Evolutionary conservation across 768 basidiomycete genomes (phyloP), one percentile per base, ranked within the genome.

Genomic region (Calocybe indica): DNA sequence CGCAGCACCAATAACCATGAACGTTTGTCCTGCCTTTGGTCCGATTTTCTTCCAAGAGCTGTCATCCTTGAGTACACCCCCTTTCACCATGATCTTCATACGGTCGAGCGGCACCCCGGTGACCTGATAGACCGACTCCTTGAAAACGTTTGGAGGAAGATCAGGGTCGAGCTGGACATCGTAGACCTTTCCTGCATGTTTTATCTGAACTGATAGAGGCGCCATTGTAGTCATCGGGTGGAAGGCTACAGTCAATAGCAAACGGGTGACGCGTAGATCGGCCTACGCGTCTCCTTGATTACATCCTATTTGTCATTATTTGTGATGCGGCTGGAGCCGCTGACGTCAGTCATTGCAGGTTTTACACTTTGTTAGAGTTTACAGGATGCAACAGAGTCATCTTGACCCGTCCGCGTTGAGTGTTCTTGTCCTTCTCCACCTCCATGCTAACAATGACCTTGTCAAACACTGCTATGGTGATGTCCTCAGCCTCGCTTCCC

Each of bases 31-130:
- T 50, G 76, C 76, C 65, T 95, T 96, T 14, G 90, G 82, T 0
- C 73, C 82, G 36, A 96, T 78, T 62, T 90, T 94, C 57, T 74
- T 76, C 82, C 94, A 87, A 48, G 86, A 81, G 0, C 88, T 79
- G 54, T 95, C 92, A 53, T 96, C 92, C 89, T 94, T 95, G 58
- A 96, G 78, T 46, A 92, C 75, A 34, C 87, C 88, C 46, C 88
- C 88, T 62, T 96, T 97, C 62, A 94, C 77, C 88, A 96, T 93
- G 54, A 98, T 86, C 69, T 98, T 99, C 91, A 96, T 94, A 41
- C 93, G 77, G 60, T 95, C 92, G 33, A 80, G 66, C 3, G 90
- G 92, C 2, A 98, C 86, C 6, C 92, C 92, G 0, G 93, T 97
- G 40, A 74, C 69, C 37, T 84, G 76, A 58, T 88, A 88, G 32